Evolutionary conservation across 1,284 basidiomycete genomes (phyloP).

Genomic region (Irpex rosettiformis): DNA sequence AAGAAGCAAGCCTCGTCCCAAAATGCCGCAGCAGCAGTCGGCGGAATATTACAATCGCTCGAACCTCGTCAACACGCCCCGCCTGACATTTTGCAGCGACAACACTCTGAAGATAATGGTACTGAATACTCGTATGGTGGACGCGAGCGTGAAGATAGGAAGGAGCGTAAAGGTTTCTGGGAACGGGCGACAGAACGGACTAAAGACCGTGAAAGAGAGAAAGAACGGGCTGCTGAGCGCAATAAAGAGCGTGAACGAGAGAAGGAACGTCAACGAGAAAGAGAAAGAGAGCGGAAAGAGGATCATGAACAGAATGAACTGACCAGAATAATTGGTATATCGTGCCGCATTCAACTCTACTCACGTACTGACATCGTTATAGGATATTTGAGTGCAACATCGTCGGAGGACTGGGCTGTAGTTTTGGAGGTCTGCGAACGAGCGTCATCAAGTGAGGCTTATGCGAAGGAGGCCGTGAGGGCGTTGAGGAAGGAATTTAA

Average conservation of each 20-base stretch:
- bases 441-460: slow-evolving; percentile 59
- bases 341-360: slow-evolving; percentile 2
- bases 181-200: slow-evolving; percentile 36
- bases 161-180: slow-evolving; percentile 53
- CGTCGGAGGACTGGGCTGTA: slow-evolving; percentile 74
- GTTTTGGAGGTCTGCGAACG: slow-evolving; percentile 77
- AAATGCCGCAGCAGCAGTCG: slow-evolving; percentile 37
- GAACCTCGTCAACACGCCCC: slow-evolving; percentile 42
- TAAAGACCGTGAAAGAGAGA: slow-evolving; percentile 25
- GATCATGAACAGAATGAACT: slow-evolving; percentile 48
- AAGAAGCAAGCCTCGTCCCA: slow-evolving; percentile 32
- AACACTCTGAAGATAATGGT: slow-evolving; percentile 25
- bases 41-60: slow-evolving; percentile 55
- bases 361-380: neutral
- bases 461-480: slow-evolving; percentile 72
- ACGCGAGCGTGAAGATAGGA: slow-evolving; percentile 30
- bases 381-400: slow-evolving; percentile 74
- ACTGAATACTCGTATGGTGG: slow-evolving; percentile 27
- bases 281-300: slow-evolving; percentile 29
- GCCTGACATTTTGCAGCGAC: slow-evolving; percentile 20
- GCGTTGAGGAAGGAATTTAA: slow-evolving; percentile 77
- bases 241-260: slow-evolving; percentile 22
- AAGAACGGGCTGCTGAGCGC: too few relatives aligned
- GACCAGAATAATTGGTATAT: slow-evolving; percentile 65
- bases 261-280: slow-evolving; percentile 22